Evolutionary conservation across 2,329 filamentous ascomycete species (phyloP).

Genomic region (Aureobasidium sp.): DNA sequence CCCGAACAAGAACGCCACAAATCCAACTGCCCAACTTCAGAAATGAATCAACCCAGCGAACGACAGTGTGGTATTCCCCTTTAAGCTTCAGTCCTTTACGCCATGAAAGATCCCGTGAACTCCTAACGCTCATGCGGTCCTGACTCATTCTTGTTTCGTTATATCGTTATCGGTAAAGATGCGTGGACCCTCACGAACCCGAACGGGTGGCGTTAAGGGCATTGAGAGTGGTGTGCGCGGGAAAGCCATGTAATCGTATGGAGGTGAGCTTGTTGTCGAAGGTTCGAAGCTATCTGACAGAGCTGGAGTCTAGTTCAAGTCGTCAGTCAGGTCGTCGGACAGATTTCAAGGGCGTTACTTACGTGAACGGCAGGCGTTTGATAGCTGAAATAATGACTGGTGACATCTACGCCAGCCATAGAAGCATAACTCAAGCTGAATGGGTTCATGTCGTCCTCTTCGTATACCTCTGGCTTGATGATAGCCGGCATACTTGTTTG

Average conservation of each 20-base stretch:
- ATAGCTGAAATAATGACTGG: conserved; percentile 40
- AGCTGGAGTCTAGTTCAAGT: conserved; percentile 58
- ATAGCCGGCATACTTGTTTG: conserved; percentile 37
- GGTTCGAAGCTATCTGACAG: conserved; percentile 67
- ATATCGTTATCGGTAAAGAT: background rate
- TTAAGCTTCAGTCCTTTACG: background rate
- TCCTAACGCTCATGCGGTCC: background rate
- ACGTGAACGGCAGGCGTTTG: conserved; percentile 67
- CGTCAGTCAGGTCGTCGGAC: conserved; percentile 3
- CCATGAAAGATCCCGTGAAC: background rate
- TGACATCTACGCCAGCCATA: conserved; percentile 58
- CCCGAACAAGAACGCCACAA: background rate
- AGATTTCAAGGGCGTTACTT: conserved; percentile 44
- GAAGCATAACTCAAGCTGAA: conserved; percentile 64
- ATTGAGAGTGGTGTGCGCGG: conserved; percentile 68
- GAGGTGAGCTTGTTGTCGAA: conserved; percentile 42
- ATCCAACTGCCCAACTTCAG: background rate
- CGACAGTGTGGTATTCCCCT: conserved; percentile 8
- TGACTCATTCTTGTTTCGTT: background rate
- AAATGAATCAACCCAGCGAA: background rate
- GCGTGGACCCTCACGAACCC: conserved; percentile 17
- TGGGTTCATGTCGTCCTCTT: conserved; percentile 56
- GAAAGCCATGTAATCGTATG: conserved; percentile 32
- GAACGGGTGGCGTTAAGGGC: conserved; percentile 57
- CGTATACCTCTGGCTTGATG: conserved; percentile 59